Base-by-base conservation (phyloP, 371 early-diverging fungal species). In the Zancudomyces culisetae region DNA sequence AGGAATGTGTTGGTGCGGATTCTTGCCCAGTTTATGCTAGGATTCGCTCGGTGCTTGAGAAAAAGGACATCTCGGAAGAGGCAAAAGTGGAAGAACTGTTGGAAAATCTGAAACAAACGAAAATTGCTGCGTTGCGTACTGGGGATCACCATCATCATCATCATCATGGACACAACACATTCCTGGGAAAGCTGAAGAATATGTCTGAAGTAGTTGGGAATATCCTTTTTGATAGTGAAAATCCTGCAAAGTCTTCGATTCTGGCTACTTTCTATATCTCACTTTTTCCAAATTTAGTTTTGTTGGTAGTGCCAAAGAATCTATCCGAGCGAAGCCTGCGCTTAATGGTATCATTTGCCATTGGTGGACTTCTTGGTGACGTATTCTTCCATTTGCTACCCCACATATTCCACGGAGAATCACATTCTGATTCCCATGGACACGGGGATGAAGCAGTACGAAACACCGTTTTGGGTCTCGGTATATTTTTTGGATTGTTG, bases 301-400 rank as follows among this genome's bases (percentile, higher is more conserved):
- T 87, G 10, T 79, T 83, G 46, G 83, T 84, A 56, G 83, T 85
- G 10, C 87, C 87, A 24, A 76, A 83, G 48, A 72, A 83, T 56
- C 84, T 85, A 59, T 66, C 80, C 28, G 76, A 76, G 35, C 70
- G 72, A 35, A 70, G 76, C 19, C 70, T 87, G 42, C 81, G 84
- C 56, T 68, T 77, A 1, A 66, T 87, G 55, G 88, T 87, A 28
- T 78, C 80, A 40, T 85, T 87, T 70, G 87, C 87, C 0, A 83
- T 85, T 26, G 87, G 87, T 55, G 83, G 86, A 18, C 63, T 88
- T 19, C 57, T 88, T 21, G 87, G 89, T 20, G 89, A 88, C 54
- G 89, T 86, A 4, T 83, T 88, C 55, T 61, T 88, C 57, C 89
- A 88, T 58, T 60, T 87, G 40, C 55, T 88, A 39, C 89, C 89